These are phyloP conservation scores for Penicillium digitatum DNA, from an alignment of 2,329 filamentous ascomycete genomes.

Conservation along the genomic window DNA sequence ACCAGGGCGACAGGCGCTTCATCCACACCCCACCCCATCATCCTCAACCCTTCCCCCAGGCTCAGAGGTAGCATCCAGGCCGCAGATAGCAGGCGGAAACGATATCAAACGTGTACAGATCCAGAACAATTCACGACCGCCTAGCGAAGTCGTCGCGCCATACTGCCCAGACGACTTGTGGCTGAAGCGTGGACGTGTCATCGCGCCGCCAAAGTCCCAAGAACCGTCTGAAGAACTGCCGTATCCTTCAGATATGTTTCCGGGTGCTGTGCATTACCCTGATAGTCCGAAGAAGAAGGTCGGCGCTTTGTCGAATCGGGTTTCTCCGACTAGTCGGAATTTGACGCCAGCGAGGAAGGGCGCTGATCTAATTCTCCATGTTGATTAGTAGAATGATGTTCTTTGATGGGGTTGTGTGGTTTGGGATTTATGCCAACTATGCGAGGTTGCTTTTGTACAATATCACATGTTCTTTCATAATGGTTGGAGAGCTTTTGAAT, in stretches of 20 bases:
- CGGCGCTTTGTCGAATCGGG: constrained; percentile 4
- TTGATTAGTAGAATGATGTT: constrained; percentile 22
- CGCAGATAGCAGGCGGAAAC: constrained; percentile 31
- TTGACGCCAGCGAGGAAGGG: constrained; percentile 32
- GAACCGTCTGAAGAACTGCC: constrained; percentile 8
- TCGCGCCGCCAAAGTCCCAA: not conserved
- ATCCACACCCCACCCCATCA: constrained; percentile 13
- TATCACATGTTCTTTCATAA: not conserved
- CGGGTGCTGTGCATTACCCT: constrained; percentile 16
- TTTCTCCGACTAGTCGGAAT: constrained; percentile 26
- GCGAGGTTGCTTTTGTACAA: not conserved
- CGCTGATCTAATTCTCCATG: constrained; percentile 31
- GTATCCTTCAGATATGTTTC: constrained; percentile 19
- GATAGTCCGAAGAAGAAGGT: constrained; percentile 23
- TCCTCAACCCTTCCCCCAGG: constrained; percentile 22
- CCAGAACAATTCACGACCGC: constrained; percentile 27
- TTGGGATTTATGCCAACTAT: not conserved
- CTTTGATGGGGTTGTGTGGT: not conserved
- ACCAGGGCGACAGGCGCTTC: constrained; percentile 11
- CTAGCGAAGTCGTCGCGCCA: constrained; percentile 22
- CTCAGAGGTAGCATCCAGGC: constrained; percentile 32
- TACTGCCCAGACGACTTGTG: constrained; percentile 33
- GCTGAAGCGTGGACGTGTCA: constrained; percentile 17
- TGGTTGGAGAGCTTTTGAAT: not conserved
- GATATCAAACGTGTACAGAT: constrained; percentile 35